A percentile compares a stretch with the other conserved stretches of the same genome.
These are phyloP conservation scores for Leishmania arabica DNA, from an alignment of 208 protist species.

Conservation along the genomic window DNA sequence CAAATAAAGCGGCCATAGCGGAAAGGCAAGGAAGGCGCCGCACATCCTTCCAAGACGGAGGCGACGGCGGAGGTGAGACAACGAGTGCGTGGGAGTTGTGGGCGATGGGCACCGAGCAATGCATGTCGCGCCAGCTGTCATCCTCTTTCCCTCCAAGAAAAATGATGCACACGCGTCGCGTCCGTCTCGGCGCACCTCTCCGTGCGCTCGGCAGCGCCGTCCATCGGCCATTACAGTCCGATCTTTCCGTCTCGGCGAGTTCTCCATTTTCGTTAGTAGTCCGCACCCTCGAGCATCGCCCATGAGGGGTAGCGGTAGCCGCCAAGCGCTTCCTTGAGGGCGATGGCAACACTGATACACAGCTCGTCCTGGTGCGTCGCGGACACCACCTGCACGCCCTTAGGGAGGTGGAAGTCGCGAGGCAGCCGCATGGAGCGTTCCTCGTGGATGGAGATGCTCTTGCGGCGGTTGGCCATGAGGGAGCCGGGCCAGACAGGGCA, in stretches of 20 bases:
- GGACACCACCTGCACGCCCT: constrained; percentile 83
- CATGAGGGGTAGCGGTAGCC: constrained; percentile 87
- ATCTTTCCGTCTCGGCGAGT: not conserved
- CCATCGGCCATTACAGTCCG: not conserved
- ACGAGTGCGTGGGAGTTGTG: not conserved
- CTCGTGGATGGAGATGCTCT: constrained; percentile 30
- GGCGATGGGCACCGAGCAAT: not conserved
- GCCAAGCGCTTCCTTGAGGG: constrained; percentile 58
- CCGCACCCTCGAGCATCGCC: constrained; percentile 56
- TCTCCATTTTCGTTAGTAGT: constrained; percentile 19
- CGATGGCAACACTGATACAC: constrained; percentile 62
- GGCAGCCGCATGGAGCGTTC: constrained; percentile 37
- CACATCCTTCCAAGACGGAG: not conserved
- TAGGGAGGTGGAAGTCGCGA: constrained; percentile 69
- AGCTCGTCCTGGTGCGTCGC: constrained; percentile 71
- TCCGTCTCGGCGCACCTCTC: not conserved
- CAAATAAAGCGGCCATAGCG: not conserved
- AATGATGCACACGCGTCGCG: not conserved
- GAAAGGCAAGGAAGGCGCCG: not conserved
- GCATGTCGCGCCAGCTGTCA: not conserved
- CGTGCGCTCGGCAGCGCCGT: not conserved
- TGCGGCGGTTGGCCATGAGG: constrained; percentile 26
- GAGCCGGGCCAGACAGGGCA: constrained; percentile 71
- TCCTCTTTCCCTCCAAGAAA: not conserved
- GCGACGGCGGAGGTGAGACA: not conserved